Evolutionary conservation across 192 early-diverging fungal genomes (phyloP).

Genomic region (Mortierella claussenii): DNA sequence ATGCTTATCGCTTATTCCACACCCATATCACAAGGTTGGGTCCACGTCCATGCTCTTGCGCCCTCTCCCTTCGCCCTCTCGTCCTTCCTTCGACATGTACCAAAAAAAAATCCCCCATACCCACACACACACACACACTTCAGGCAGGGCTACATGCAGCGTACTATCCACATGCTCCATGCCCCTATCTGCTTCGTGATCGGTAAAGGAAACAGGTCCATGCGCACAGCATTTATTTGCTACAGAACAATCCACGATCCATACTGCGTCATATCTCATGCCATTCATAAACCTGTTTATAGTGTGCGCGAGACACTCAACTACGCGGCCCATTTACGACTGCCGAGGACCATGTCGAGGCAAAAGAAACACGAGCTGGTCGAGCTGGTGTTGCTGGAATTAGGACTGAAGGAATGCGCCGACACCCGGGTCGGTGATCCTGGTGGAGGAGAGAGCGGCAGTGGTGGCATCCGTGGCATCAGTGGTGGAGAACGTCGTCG

Average conservation of each 20-base stretch:
- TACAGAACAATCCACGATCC: background rate
- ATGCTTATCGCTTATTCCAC: background rate
- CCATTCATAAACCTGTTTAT: slow-evolving; percentile 17
- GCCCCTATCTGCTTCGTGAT: too few species aligned
- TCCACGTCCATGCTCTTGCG: background rate
- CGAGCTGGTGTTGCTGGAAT: slow-evolving; percentile 66
- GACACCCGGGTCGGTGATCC: slow-evolving; percentile 75
- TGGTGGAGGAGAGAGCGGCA: slow-evolving; percentile 48
- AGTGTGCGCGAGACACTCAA: slow-evolving; percentile 83
- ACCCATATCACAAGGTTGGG: background rate
- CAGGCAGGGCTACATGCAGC: too few species aligned
- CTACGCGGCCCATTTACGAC: slow-evolving; percentile 68
- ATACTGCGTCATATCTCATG: background rate
- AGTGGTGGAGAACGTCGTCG: slow-evolving; percentile 82
- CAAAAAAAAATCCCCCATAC: too few species aligned
- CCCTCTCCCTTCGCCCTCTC: background rate
- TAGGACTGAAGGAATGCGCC: slow-evolving; percentile 74
- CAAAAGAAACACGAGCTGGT: slow-evolving; percentile 59
- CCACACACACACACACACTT: too few species aligned
- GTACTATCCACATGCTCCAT: too few species aligned
- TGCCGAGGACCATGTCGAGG: slow-evolving; percentile 56
- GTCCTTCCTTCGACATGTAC: too few species aligned
- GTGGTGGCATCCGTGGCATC: slow-evolving; percentile 69
- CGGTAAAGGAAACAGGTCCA: too few species aligned
- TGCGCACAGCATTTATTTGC: too few species aligned